phyloP scores from a whole-genome alignment of 306 rosid genomes.

The Quercus wislizeni region DNA sequence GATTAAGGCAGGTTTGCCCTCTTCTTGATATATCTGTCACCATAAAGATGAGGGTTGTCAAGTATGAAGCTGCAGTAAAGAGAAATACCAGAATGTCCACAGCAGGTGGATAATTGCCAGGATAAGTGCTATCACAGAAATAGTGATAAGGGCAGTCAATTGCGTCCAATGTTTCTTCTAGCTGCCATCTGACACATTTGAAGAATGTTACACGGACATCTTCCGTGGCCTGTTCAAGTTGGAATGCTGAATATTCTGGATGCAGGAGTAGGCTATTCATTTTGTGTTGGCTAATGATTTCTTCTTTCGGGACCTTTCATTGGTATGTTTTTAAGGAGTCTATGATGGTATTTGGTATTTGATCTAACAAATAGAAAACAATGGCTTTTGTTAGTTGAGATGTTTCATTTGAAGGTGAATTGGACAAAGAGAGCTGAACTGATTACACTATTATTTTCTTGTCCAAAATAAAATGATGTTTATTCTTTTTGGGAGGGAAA shows the following conservation, averaged over 20 bases:
- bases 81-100: conserved; percentile 54
- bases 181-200: conserved; percentile 94
- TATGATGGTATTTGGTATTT: conserved; percentile 9
- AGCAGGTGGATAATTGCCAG: conserved; percentile 53
- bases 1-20: conserved; percentile 19
- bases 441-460: conserved; percentile 25
- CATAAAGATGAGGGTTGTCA: conserved; percentile 57
- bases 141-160: conserved; percentile 81
- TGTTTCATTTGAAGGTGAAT: conserved; percentile 41
- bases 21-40: conserved; percentile 38
- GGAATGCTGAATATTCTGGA: conserved; percentile 44
- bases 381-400: conserved; percentile 49
- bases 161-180: conserved; percentile 77
- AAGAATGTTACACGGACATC: conserved; percentile 55
- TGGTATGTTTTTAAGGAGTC: not conserved
- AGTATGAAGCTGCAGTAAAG: conserved; percentile 53
- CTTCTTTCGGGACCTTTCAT: conserved; percentile 1
- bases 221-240: conserved; percentile 39
- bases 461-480: conserved; percentile 1
- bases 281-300: conserved; percentile 10
- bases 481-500: no score
- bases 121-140: conserved; percentile 68
- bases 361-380: conserved; percentile 21
- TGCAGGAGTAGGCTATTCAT: conserved; percentile 48
- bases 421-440: conserved; percentile 70